Conservation (phyloP, 129 eudicot species). For the Flaveria trinervia region DNA sequence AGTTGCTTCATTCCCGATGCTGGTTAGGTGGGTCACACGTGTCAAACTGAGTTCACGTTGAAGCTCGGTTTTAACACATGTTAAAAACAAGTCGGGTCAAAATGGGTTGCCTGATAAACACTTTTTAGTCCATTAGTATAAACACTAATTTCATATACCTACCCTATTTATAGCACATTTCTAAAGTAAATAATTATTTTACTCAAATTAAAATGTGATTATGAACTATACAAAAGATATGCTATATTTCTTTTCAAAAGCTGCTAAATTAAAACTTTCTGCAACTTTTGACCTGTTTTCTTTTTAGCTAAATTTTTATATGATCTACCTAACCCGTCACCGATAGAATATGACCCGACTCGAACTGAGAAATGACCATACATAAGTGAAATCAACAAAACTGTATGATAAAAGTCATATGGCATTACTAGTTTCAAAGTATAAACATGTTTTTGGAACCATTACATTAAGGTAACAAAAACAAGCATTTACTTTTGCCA, state of each 20-base stretch:
- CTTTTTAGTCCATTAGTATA: background rate
- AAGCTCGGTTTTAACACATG: background rate
- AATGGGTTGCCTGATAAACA: background rate
- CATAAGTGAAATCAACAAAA: background rate
- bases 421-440: slow-evolving; percentile 21
- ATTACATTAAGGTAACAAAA: slow-evolving; percentile 28
- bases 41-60: background rate
- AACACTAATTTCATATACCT: background rate
- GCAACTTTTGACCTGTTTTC: background rate
- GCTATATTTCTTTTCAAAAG: background rate
- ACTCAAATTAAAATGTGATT: background rate
- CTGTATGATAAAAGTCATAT: slow-evolving; percentile 17
- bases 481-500: slow-evolving; percentile 11
- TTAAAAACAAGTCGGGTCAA: background rate
- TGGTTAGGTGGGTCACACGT: background rate
- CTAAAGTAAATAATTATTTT: background rate
- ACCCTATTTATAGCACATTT: background rate
- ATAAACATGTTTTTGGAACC: slow-evolving; percentile 29
- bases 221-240: background rate
- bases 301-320: background rate
- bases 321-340: background rate
- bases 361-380: background rate
- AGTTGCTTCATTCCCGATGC: background rate
- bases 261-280: background rate
- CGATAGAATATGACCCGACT: background rate